Evolutionary conservation across 352 stramenopile genomes (phyloP).

Genomic region (Aphanomyces invadans): DNA sequence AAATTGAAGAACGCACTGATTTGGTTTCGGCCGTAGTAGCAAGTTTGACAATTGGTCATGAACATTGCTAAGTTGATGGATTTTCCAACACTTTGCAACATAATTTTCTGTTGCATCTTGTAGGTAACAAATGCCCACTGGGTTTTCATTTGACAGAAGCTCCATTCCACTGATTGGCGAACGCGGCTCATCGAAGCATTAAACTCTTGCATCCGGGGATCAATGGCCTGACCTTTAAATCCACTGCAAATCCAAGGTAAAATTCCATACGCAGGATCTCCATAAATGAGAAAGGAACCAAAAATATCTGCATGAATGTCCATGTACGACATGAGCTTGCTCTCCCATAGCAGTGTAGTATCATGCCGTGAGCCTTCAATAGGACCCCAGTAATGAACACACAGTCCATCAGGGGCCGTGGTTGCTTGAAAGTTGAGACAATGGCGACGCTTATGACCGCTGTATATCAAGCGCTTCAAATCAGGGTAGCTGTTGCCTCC

Average conservation of each 20-base stretch:
- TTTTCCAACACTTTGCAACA: slow-evolving; percentile 8
- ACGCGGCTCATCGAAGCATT: slow-evolving; percentile 20
- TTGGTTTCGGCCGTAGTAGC: slow-evolving; percentile 18
- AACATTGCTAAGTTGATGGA: slow-evolving; percentile 20
- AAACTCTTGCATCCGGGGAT: not conserved
- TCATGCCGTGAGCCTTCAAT: slow-evolving; percentile 25
- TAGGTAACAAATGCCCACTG: slow-evolving; percentile 23
- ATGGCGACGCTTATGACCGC: slow-evolving; percentile 25
- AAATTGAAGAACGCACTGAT: slow-evolving; percentile 25
- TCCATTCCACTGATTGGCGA: slow-evolving; percentile 24
- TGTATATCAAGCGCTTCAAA: not conserved
- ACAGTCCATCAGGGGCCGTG: slow-evolving; percentile 26
- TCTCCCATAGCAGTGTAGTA: slow-evolving; percentile 21
- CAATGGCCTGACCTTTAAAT: slow-evolving; percentile 10
- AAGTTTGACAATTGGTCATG: slow-evolving; percentile 23
- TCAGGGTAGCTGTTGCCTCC: not conserved
- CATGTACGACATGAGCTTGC: not conserved
- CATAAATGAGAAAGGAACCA: slow-evolving; percentile 4
- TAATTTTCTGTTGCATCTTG: slow-evolving; percentile 16
- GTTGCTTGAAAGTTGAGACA: slow-evolving; percentile 26
- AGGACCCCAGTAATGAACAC: slow-evolving; percentile 25
- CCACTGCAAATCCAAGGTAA: not conserved
- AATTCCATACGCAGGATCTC: slow-evolving; percentile 26
- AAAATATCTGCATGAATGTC: not conserved
- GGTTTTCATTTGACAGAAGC: slow-evolving; percentile 12